phyloP scores from a whole-genome alignment of 2,329 filamentous ascomycete genomes.

The Nemania serpens region DNA sequence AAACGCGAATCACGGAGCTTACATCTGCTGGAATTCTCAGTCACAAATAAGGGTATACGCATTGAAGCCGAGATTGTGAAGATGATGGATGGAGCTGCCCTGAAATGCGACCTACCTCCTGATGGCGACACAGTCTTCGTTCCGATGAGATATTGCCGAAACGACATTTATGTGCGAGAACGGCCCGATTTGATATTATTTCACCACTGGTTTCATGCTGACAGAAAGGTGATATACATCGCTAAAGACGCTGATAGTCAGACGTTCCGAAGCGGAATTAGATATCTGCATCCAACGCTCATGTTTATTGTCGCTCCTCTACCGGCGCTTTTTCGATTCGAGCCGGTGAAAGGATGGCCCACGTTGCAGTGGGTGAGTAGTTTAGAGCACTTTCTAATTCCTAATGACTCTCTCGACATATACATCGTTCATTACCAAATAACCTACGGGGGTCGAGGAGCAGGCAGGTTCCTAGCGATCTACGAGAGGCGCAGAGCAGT shows the following conservation, averaged over 20 bases:
- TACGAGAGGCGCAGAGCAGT: background rate
- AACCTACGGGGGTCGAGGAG: background rate
- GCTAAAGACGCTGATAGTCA: background rate
- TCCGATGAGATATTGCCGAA: background rate
- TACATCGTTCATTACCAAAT: background rate
- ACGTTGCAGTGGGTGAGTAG: background rate
- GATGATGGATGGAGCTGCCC: background rate
- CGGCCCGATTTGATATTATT: background rate
- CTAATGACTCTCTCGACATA: background rate
- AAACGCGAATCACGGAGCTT: background rate
- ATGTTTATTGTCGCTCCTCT: background rate
- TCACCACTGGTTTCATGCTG: background rate
- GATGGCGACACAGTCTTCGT: background rate
- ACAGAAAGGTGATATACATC: background rate
- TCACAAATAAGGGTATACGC: constrained; percentile 1
- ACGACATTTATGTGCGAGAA: background rate
- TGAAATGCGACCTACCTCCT: background rate
- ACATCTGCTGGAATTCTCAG: background rate
- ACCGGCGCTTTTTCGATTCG: background rate
- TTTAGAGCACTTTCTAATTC: background rate
- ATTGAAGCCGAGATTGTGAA: background rate
- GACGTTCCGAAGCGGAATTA: too few species aligned
- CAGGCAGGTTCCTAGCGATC: background rate
- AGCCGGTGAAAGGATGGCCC: background rate
- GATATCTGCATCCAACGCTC: background rate